phyloP scores from a whole-genome alignment of 208 protist species.

The Acanthamoeba royreba region DNA sequence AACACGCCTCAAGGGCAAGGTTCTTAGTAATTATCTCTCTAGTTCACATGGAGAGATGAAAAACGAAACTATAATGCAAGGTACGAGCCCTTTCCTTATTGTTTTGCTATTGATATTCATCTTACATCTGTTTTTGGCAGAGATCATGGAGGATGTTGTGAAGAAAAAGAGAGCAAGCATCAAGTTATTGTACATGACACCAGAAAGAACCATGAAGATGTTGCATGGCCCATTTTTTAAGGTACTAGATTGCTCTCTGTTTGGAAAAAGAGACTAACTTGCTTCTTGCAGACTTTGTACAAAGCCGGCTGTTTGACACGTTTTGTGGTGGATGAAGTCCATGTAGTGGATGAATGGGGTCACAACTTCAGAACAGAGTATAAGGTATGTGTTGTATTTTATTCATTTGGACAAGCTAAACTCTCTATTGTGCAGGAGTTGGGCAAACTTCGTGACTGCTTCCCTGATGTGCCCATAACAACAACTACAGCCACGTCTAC shows the following conservation, averaged over 20 bases:
- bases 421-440: background rate
- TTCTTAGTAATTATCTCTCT: background rate
- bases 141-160: no score
- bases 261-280: background rate
- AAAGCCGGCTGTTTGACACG: background rate
- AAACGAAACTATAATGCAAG: no score
- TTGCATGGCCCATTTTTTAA: no score
- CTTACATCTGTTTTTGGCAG: no score
- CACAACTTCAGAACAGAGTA: conserved; percentile 68
- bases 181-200: no score
- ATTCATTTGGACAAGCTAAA: background rate
- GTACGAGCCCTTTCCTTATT: no score
- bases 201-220: background rate
- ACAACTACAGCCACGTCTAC: background rate
- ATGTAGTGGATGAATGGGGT: conserved; percentile 71
- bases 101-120: no score
- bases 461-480: background rate
- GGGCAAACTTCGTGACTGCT: background rate
- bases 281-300: background rate
- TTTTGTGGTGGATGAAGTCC: conserved; percentile 70
- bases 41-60: no score
- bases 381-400: background rate
- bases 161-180: no score
- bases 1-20: background rate
- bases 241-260: background rate